Evolutionary conservation across 495 filamentous ascomycete species (phyloP).

Genomic region (Penicillium coffeae): DNA sequence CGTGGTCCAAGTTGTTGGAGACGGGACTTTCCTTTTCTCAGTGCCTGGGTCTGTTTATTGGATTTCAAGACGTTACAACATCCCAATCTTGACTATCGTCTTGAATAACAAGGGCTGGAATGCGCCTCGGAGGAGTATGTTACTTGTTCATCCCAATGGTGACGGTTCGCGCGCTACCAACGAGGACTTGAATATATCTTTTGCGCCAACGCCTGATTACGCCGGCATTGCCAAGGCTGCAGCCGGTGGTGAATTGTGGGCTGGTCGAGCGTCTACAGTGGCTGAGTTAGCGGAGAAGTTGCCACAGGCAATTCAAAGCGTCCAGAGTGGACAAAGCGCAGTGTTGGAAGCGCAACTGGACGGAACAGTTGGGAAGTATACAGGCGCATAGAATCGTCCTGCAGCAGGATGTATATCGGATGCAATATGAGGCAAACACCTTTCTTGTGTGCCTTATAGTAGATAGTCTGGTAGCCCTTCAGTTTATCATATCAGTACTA

Average conservation of each 20-base stretch:
- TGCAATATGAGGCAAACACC: too few species aligned
- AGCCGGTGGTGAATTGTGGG: conserved; percentile 71
- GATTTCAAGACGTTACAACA: conserved; percentile 81
- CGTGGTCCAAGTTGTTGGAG: conserved; percentile 89
- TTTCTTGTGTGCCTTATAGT: too few species aligned
- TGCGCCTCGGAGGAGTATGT: conserved; percentile 69
- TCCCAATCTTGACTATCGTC: conserved; percentile 86
- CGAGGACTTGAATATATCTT: conserved; percentile 85
- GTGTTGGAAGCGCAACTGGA: conserved; percentile 59
- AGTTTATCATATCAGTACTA: too few species aligned
- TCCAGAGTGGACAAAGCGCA: conserved; percentile 62
- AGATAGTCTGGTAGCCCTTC: too few species aligned
- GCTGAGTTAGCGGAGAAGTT: conserved; percentile 58
- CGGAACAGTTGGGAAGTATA: conserved; percentile 41
- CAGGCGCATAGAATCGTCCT: conserved; percentile 8
- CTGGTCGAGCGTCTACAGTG: conserved; percentile 61
- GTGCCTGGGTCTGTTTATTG: conserved; percentile 91
- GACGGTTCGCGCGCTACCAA: conserved; percentile 72
- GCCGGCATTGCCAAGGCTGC: conserved; percentile 89
- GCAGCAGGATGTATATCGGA: too few species aligned
- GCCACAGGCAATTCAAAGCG: conserved; percentile 62
- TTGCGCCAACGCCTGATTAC: conserved; percentile 83
- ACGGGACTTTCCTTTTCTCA: conserved; percentile 86
- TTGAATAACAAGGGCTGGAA: conserved; percentile 97
- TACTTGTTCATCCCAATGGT: conserved; percentile 81